Evolutionary conservation across 768 basidiomycete species (phyloP).

Genomic region (Amanita rimosa): DNA sequence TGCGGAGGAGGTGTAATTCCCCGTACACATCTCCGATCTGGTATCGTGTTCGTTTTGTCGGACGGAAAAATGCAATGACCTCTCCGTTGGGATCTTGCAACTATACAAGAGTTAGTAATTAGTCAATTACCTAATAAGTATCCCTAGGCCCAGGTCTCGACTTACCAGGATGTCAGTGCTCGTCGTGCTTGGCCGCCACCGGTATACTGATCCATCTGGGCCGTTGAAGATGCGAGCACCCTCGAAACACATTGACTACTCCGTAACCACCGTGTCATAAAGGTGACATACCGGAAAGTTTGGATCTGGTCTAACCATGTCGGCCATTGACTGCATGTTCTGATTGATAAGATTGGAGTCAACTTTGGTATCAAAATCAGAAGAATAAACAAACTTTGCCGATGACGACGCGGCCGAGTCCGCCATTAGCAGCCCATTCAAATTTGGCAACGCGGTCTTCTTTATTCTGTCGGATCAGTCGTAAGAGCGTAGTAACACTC

Average conservation of each 20-base stretch:
- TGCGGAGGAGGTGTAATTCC: slow-evolving; percentile 74
- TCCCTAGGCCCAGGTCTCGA: slow-evolving; percentile 10
- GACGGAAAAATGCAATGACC: slow-evolving; percentile 72
- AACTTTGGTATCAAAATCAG: slow-evolving; percentile 13
- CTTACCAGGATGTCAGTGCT: slow-evolving; percentile 48
- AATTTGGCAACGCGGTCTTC: slow-evolving; percentile 84
- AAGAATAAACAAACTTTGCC: slow-evolving; percentile 49
- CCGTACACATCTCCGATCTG: slow-evolving; percentile 81
- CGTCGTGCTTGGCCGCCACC: slow-evolving; percentile 63
- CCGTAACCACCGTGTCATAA: not conserved
- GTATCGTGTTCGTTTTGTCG: slow-evolving; percentile 67
- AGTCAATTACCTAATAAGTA: slow-evolving; percentile 8
- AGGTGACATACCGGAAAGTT: slow-evolving; percentile 40
- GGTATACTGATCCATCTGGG: slow-evolving; percentile 72
- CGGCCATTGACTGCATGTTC: slow-evolving; percentile 73
- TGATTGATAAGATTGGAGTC: slow-evolving; percentile 23
- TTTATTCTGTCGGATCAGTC: slow-evolving; percentile 72
- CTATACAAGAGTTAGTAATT: slow-evolving; percentile 25
- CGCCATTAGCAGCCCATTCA: slow-evolving; percentile 77
- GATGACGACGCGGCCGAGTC: slow-evolving; percentile 75
- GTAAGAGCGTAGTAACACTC: slow-evolving; percentile 69
- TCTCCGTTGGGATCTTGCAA: slow-evolving; percentile 60
- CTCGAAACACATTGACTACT: slow-evolving; percentile 19
- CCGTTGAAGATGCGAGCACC: slow-evolving; percentile 66
- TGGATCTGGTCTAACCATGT: slow-evolving; percentile 65